Base-by-base conservation (phyloP, 2,329 filamentous ascomycete genomes). In the Sphaerulina musiva region DNA sequence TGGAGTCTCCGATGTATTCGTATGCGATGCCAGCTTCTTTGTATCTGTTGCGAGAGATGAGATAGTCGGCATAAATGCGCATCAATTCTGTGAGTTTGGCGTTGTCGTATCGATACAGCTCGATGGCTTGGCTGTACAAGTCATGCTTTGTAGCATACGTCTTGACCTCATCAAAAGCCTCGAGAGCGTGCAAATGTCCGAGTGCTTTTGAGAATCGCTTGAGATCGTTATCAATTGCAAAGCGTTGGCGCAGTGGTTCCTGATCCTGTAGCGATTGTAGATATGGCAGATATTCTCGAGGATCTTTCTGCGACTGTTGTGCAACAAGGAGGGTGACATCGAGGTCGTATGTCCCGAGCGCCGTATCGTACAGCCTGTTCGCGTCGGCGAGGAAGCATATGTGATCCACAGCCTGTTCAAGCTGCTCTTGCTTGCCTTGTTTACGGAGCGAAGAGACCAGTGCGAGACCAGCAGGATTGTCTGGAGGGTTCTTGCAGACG, bases 371-470 rank as follows among this genome's bases (percentile, higher is more conserved):
- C 0, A 98, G 80, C 39, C 84, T 84, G 69, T 96, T 95, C 44
- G 95, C 86, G 70, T 98, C 93, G 0, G 91, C 89, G 41, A 98
- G 79, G 77, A 98, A 98, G 76, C 90, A 97, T 56, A 98, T 96
- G 66, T 98, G 93, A 68, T 96, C 90, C 20, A 96, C 86, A 0
- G 92, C 92, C 69, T 85, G 86, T 62, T 97, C 92, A 0, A 89
- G 89, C 61, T 91, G 78, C 49, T 83, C 80, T 47, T 86, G 81
- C 61, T 85, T 80, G 52, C 80, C 78, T n/a, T 58, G 17, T 76
- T 76, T 71, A 62, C 79, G 75, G 36, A 98, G 74, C 51, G 84
- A 80, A 3, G 89, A 85, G 34, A 97, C 87, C 32, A 97, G 82
- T 2, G 74, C 74, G 48, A 98, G 76, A 2, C 90, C 93, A 57